Conservation (phyloP, 2,329 filamentous ascomycete species). For the Orbilia brochopaga region DNA sequence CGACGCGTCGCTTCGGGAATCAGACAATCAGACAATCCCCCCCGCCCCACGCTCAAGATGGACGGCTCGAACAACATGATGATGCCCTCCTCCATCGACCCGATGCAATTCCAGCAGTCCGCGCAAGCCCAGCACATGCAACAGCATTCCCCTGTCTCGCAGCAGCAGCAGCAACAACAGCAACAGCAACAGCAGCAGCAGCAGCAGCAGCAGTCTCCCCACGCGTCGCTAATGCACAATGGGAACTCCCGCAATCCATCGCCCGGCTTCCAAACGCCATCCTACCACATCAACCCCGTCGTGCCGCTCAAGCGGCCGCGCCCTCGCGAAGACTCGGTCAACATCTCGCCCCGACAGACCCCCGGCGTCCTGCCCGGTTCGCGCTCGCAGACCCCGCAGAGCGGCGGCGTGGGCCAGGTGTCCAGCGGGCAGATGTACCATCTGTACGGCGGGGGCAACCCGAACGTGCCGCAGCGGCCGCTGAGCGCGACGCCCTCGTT, state of each 20-base stretch:
- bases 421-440: constrained; percentile 71
- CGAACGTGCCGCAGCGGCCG: constrained; percentile 61
- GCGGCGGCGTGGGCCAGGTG: constrained; percentile 64
- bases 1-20: constrained; percentile 24
- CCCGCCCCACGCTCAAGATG: no score
- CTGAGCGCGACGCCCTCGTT: constrained; percentile 60
- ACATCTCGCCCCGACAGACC: constrained; percentile 78
- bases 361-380: constrained; percentile 77
- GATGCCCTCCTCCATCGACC: constrained; percentile 66
- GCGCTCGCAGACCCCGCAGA: constrained; percentile 83
- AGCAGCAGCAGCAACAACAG: constrained; percentile 26
- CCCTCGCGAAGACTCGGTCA: constrained; percentile 80
- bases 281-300: constrained; percentile 82
- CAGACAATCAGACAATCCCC: no score
- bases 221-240: constrained; percentile 72
- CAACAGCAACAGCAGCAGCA: constrained; percentile 21
- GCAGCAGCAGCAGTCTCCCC: constrained; percentile 51
- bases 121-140: background rate
- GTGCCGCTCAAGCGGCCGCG: constrained; percentile 88
- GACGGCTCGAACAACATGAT: constrained; percentile 58
- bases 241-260: constrained; percentile 82
- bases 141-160: constrained; percentile 16
- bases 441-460: constrained; percentile 68
- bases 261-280: constrained; percentile 75
- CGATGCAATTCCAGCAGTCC: constrained; percentile 60